These are phyloP conservation scores for Oxalis stricta DNA, from an alignment of 441 rosid genomes.

Conservation along the genomic window DNA sequence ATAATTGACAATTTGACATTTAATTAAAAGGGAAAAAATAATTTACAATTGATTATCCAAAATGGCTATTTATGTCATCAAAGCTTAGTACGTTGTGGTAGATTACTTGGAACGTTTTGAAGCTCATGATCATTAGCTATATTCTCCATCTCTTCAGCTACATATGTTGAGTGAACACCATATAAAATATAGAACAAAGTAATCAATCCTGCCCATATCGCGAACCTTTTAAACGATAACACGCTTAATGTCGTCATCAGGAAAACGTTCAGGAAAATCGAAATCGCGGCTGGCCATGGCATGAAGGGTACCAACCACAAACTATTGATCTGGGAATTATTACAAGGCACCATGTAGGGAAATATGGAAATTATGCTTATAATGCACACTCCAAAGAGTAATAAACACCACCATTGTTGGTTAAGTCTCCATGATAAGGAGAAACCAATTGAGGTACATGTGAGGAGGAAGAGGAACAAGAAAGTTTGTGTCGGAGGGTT, in stretches of 20 bases:
- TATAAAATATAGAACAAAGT: constrained; percentile 60
- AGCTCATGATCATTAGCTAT: constrained; percentile 14
- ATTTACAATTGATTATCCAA: no score
- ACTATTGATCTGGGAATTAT: constrained; percentile 4
- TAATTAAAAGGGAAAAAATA: no score
- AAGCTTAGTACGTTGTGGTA: constrained; percentile 31
- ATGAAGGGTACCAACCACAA: constrained; percentile 76
- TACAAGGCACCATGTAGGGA: constrained; percentile 22
- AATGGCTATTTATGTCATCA: no score
- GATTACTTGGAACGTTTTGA: constrained; percentile 13
- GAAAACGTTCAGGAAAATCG: constrained; percentile 62
- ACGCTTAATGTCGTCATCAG: constrained; percentile 52
- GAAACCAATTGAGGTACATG: constrained; percentile 40
- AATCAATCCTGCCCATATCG: constrained; percentile 56
- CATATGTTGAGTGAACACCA: constrained; percentile 76
- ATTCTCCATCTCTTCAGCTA: constrained; percentile 55
- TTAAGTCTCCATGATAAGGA: constrained; percentile 52
- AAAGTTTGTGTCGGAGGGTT: constrained; percentile 41
- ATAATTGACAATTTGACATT: no score
- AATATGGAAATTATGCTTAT: constrained; percentile 26
- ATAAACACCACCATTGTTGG: constrained; percentile 40
- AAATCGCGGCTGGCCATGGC: constrained; percentile 85
- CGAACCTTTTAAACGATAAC: constrained; percentile 50
- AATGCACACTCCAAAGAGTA: constrained; percentile 24
- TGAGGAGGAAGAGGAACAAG: constrained; percentile 51